These are phyloP conservation scores for Malus fusca DNA, from an alignment of 306 rosid species.

Conservation along the genomic window DNA sequence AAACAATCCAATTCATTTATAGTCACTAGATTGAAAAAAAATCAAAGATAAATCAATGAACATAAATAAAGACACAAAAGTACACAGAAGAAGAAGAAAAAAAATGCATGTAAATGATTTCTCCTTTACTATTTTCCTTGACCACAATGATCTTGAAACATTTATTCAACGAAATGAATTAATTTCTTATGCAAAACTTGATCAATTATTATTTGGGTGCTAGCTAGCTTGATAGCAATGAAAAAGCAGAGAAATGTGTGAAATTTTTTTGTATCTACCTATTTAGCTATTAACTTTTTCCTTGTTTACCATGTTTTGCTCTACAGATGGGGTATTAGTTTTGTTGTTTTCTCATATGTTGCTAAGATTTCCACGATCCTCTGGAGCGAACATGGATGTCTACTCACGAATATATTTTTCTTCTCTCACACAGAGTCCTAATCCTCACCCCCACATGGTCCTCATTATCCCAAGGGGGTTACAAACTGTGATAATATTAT, in stretches of 20 bases:
- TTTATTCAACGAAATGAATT: background rate
- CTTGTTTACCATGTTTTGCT: constrained; percentile 13
- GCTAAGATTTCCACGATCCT: constrained; percentile 25
- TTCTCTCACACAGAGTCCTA: background rate
- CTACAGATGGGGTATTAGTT: constrained; percentile 20
- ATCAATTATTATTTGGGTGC: background rate
- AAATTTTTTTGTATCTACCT: constrained; percentile 5
- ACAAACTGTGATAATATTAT: background rate
- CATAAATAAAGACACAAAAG: too few relatives aligned
- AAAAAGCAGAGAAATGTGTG: constrained; percentile 22
- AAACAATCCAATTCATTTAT: background rate
- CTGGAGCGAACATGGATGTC: constrained; percentile 12
- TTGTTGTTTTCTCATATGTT: constrained; percentile 19
- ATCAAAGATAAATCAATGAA: background rate
- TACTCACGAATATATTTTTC: background rate
- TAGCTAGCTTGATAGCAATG: constrained; percentile 13
- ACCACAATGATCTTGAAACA: background rate
- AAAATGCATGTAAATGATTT: background rate
- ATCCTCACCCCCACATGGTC: constrained; percentile 2
- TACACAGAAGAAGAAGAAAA: too few relatives aligned
- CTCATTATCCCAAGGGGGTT: background rate
- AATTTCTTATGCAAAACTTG: background rate
- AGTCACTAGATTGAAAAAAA: too few relatives aligned
- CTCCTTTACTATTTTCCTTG: background rate
- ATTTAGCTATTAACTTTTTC: constrained; percentile 4